Conservation (phyloP, 805 yeast genomes). For the Candida tallmaniae region DNA sequence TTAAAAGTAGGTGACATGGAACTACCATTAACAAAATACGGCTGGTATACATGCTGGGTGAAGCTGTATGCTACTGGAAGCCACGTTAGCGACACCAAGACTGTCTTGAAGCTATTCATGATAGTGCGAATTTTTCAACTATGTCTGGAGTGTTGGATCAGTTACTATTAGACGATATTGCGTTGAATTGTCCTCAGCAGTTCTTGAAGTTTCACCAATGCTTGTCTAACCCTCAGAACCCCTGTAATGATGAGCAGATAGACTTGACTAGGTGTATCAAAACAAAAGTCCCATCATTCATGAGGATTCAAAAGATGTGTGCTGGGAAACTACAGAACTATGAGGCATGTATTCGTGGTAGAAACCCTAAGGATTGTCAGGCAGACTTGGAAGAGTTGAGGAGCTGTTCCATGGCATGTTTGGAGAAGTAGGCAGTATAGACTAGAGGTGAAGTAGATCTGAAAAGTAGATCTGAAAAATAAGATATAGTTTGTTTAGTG, state of each 20-base stretch:
- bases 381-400: conserved; percentile 53
- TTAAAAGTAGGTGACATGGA: conserved; percentile 91
- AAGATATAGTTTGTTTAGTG: too few relatives aligned
- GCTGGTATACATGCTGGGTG: conserved; percentile 65
- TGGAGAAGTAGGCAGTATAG: too few relatives aligned
- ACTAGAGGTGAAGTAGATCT: too few relatives aligned
- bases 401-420: conserved; percentile 51
- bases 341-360: conserved; percentile 58
- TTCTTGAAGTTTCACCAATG: conserved; percentile 74
- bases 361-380: conserved; percentile 45
- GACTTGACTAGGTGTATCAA: conserved; percentile 61
- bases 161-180: conserved; percentile 71
- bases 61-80: conserved; percentile 70
- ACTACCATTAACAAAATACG: conserved; percentile 70
- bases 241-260: conserved; percentile 54
- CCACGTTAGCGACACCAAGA: conserved; percentile 49
- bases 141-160: conserved; percentile 50
- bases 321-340: conserved; percentile 53
- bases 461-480: too few relatives aligned
- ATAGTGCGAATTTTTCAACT: neutral
- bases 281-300: conserved; percentile 63
- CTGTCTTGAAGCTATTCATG: conserved; percentile 15
- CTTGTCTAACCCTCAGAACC: conserved; percentile 50
- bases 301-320: conserved; percentile 62
- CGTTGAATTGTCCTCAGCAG: conserved; percentile 68